Evolutionary conservation across 345 rosid genomes (phyloP).

Genomic region (Microthlaspi erraticum): DNA sequence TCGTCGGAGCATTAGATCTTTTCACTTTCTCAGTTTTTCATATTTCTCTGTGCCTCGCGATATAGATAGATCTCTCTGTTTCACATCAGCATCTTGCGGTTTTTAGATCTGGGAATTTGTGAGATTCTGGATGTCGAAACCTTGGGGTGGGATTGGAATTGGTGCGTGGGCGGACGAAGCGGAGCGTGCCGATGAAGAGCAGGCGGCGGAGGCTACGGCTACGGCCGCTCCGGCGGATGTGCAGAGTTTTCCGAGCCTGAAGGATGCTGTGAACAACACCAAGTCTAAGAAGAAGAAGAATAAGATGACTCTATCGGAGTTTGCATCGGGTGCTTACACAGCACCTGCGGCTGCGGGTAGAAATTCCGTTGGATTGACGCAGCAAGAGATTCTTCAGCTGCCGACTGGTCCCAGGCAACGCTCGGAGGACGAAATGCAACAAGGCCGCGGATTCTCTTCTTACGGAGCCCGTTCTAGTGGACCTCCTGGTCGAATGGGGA

Average conservation of each 20-base stretch:
- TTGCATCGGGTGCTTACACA: constrained; percentile 28
- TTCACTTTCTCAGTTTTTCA: background rate
- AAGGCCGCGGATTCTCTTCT: constrained; percentile 80
- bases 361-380: constrained; percentile 61
- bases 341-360: constrained; percentile 43
- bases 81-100: background rate
- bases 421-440: constrained; percentile 81
- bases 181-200: constrained; percentile 77
- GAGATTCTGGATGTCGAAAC: constrained; percentile 56
- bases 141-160: constrained; percentile 72
- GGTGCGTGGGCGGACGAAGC: constrained; percentile 98
- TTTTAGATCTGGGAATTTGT: constrained; percentile 32
- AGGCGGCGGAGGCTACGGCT: constrained; percentile 48
- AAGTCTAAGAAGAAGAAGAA: constrained; percentile 93
- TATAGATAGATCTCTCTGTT: constrained; percentile 10
- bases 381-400: constrained; percentile 77
- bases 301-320: constrained; percentile 59
- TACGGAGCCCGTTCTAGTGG: constrained; percentile 60
- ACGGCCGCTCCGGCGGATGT: constrained; percentile 45
- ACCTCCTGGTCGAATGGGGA: constrained; percentile 43
- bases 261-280: constrained; percentile 62
- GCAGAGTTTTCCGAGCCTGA: constrained; percentile 77
- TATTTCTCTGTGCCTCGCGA: background rate
- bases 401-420: constrained; percentile 94
- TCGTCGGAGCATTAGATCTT: constrained; percentile 31